Evolutionary conservation across 176 grass and related monocot genomes (phyloP).

Genomic region (Lolium perenne): DNA sequence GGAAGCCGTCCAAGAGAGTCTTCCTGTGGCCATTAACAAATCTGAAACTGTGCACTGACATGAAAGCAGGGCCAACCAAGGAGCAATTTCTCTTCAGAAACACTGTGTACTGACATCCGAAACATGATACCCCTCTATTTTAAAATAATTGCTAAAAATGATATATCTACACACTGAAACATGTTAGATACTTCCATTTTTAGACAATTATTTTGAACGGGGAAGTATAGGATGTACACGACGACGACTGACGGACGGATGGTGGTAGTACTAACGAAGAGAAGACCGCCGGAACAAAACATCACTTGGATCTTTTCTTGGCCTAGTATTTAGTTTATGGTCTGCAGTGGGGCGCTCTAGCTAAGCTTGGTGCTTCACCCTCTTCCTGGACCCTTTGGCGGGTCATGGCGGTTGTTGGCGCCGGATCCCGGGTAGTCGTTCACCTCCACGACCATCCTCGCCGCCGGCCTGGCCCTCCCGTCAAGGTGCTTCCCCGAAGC

Average conservation of each 20-base stretch:
- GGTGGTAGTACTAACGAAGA: neutral
- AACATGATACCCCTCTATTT: too few relatives aligned
- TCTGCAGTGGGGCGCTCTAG: neutral
- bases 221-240: too few relatives aligned
- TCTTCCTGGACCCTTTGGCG: slow-evolving; percentile 47
- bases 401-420: slow-evolving; percentile 45
- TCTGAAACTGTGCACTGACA: neutral
- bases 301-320: neutral
- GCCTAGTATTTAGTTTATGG: neutral
- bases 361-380: slow-evolving; percentile 28
- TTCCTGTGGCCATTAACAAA: neutral
- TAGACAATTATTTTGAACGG: too few relatives aligned
- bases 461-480: neutral
- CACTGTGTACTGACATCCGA: neutral
- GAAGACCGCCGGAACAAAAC: neutral
- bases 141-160: too few relatives aligned
- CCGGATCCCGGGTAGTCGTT: slow-evolving; percentile 52
- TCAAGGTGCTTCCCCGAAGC: neutral
- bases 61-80: too few relatives aligned
- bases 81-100: too few relatives aligned
- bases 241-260: too few relatives aligned
- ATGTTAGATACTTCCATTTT: too few relatives aligned
- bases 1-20: neutral
- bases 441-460: slow-evolving; percentile 58
- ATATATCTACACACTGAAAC: too few relatives aligned